Evolutionary conservation across 768 basidiomycete genomes (phyloP), one percentile per base, ranked within the genome.

Genomic region (Plicaturopsis crispa): DNA sequence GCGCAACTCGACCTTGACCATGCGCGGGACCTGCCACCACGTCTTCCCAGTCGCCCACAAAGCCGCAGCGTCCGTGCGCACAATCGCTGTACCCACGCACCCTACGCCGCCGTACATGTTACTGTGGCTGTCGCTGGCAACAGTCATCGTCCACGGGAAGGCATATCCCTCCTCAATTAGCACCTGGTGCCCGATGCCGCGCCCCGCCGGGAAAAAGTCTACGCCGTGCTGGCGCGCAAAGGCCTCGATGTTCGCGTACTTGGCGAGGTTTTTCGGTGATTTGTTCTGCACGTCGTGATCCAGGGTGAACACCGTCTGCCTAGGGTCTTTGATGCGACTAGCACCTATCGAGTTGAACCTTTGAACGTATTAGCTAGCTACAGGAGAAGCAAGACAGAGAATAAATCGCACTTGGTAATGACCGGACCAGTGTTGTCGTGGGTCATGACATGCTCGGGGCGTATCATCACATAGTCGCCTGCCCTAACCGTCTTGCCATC

Each of bases 81-180:
- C 96, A 46, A 98, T 96, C 0, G 96, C 91, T 0, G 96, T 99
- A 2, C 96, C 96, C 3, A 99, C 79, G 53, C 93, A 94, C 1
- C 91, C 94, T 4, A 99, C 88, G 23, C 93, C 96, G 13, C 96
- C 96, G 53, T 99, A 99, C 87, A 98, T 98, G 58, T 99, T 99
- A 54, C 86, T 89, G 60, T 96, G 93, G 56, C 88, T 92, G 62
- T 94, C 92, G 51, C 84, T 89, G 5, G 92, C 93, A 20, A 99
- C 96, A 2, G 94, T 96, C 53, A 99, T 75, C 13, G 89, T 89
- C 42, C 92, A 69, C 0, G 96, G 96, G 59, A 96, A 98, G 0
- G 96, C 94, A 55, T 98, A 99, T 1, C 96, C 96, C 57, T 99
- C 96, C 60, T 99, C 96, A 16, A 99, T 80, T 40, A 99, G 82